Evolutionary conservation across 345 rosid species (phyloP).

Genomic region (Draba incana): DNA sequence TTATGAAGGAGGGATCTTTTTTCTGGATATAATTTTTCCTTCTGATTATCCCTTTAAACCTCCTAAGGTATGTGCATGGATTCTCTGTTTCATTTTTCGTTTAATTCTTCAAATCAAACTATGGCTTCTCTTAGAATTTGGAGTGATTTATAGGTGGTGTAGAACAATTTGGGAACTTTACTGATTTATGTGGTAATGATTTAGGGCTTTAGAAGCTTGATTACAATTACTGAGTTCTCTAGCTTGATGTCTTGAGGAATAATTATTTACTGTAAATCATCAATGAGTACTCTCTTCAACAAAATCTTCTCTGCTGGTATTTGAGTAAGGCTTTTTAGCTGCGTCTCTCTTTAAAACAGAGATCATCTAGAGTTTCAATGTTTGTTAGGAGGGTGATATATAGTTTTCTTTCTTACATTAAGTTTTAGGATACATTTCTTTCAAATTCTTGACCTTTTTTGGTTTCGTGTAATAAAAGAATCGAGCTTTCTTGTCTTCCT

Average conservation of each 20-base stretch:
- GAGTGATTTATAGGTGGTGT: background rate
- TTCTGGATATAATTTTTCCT: slow-evolving; percentile 76
- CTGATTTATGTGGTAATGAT: background rate
- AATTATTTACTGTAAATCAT: background rate
- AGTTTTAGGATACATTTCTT: background rate
- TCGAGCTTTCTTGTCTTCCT: background rate
- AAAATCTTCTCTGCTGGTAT: background rate
- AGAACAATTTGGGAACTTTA: slow-evolving; percentile 8
- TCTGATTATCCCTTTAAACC: slow-evolving; percentile 90
- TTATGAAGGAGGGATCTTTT: slow-evolving; percentile 84
- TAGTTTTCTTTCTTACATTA: slow-evolving; percentile 2
- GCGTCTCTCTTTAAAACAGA: slow-evolving; percentile 8
- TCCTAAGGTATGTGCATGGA: slow-evolving; percentile 61
- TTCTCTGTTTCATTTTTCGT: background rate
- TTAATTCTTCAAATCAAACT: background rate
- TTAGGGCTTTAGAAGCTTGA: slow-evolving; percentile 6
- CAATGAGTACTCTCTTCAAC: background rate
- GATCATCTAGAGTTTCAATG: background rate
- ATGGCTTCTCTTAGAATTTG: background rate
- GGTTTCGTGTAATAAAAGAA: background rate
- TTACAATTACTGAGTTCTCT: slow-evolving; percentile 9
- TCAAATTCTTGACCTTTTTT: slow-evolving; percentile 3
- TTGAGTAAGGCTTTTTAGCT: background rate
- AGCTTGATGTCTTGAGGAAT: slow-evolving; percentile 3
- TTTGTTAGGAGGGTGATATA: background rate